Evolutionary conservation across 108 stramenopile genomes (phyloP), one percentile per base, ranked within the genome.

Genomic region (Asterionellopsis glacialis): DNA sequence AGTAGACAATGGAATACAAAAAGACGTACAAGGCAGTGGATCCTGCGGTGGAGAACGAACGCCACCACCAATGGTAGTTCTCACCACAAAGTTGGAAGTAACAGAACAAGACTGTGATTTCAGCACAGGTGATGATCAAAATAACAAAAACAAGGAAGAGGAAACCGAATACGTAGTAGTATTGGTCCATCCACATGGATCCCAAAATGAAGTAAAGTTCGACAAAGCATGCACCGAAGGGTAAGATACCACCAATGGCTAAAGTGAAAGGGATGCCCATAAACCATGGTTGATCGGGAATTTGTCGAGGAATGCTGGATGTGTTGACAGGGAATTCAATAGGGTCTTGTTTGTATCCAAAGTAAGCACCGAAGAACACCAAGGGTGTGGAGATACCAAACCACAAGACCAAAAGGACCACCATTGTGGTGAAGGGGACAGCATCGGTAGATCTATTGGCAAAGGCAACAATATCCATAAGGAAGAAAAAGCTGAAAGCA

Each of bases 11-110:
- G 27, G 89, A 90, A 77, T 98, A 98, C 40, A 96, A 57, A 47
- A 98, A 97, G 65, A 99, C 89, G 66, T 95, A 98, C n/a, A 93
- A 51, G 11, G 94, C 97, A 15, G 95, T 94, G 9, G 90, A 79
- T 55, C 96, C 97, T 15, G 85, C 79, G 56, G 90, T 85, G 62
- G 76, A 61, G 68, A 97, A 95, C 48, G 95, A 90, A 50, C 97
- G 85, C 99, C 99, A 99, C 98, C 99, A 98, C 99, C 99, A 99
- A 67, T 93, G 92, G 75, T 98, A 97, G 77, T 99, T 94, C 84
- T 98, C 98, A 28, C 90, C 80, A 68, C 95, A 95, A 9, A 98
- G 93, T 81, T 97, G 96, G 78, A 98, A 99, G 85, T 99, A 99
- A 80, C 76, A 85, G 80, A 98, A 91, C 22, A 98, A 82, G 42